Evolutionary conservation across 2,329 filamentous ascomycete genomes (phyloP), one percentile per base, ranked within the genome.

Genomic region (Cercospora sesami): DNA sequence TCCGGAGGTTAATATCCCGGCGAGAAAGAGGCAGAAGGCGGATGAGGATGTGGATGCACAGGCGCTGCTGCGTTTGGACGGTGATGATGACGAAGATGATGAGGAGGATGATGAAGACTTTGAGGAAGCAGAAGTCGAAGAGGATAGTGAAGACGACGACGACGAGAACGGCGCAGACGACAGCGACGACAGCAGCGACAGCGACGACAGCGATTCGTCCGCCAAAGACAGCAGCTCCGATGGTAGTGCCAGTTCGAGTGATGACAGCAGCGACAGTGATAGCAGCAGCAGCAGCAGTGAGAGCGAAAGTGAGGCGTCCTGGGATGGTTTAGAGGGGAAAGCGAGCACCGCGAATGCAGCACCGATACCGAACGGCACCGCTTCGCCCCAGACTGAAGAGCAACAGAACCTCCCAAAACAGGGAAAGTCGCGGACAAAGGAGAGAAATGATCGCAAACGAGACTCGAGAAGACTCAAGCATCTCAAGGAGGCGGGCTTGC

Each of bases 381-480:
- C 60, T 14, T 16, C 16, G 28, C 57, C 12, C 14, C 23, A 48
- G 55, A 26, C 59, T 63, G 58, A 55, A 63, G 58, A 59, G 53
- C 28, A 59, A 18, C 51, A 53, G 48, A 51, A 39, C 18, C 60
- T 58, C 26, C 59, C 65, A 42, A 36, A 64, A 14, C 18, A 82
- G 68, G 88, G 89, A 16, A 81, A 80, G 33, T 71, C 75, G 23
- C 73, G 76, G 18, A 91, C 89, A 0, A 83, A 83, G 61, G 79
- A 79, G 26, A 84, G 87, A 68, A 91, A 91, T 71, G 74, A 79
- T 31, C 82, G 89, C 45, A 82, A 83, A 48, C 84, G 83, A 65
- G 78, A 84, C 63, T 78, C 80, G 45, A 83, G 83, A 66, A 80
- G 80, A 66, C 78, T 90, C 10, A 78, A 79, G 4, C 80, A 82